A percentile compares a stretch with the other conserved stretches of the same genome.
Conservation (phyloP, 306 rosid species). For the Vigna angularis region DNA sequence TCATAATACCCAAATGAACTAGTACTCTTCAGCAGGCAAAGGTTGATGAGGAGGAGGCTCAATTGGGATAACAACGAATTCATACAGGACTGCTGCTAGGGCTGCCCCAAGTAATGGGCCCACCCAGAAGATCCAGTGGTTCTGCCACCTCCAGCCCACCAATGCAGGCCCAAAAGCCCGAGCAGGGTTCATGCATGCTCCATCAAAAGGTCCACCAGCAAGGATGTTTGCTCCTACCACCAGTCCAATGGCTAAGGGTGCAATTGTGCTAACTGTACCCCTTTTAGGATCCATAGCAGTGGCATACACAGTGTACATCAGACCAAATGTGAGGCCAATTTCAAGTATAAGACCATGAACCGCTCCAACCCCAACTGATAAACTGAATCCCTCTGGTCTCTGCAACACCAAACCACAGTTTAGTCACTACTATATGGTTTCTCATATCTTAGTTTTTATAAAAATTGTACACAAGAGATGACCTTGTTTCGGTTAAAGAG, state of each 20-base stretch:
- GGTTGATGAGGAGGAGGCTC: conserved; percentile 92
- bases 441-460: no score
- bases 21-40: conserved; percentile 91
- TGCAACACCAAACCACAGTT: conserved; percentile 27
- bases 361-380: conserved; percentile 60
- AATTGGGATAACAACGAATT: conserved; percentile 69
- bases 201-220: conserved; percentile 78
- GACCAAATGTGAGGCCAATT: conserved; percentile 75
- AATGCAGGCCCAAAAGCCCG: conserved; percentile 90
- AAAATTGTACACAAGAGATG: no score
- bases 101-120: conserved; percentile 91
- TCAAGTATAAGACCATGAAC: conserved; percentile 67
- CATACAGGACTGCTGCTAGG: conserved; percentile 77
- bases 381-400: conserved; percentile 73
- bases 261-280: conserved; percentile 63
- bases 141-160: conserved; percentile 88
- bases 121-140: conserved; percentile 93
- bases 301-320: conserved; percentile 78
- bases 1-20: conserved; percentile 35
- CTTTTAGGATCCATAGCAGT: conserved; percentile 95
- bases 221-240: conserved; percentile 82
- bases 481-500: no score
- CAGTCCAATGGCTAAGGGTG: conserved; percentile 79
- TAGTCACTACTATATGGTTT: no score
- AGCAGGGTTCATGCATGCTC: conserved; percentile 96